Conservation (phyloP, 495 filamentous ascomycete species). For the Chaetomium tenue region DNA sequence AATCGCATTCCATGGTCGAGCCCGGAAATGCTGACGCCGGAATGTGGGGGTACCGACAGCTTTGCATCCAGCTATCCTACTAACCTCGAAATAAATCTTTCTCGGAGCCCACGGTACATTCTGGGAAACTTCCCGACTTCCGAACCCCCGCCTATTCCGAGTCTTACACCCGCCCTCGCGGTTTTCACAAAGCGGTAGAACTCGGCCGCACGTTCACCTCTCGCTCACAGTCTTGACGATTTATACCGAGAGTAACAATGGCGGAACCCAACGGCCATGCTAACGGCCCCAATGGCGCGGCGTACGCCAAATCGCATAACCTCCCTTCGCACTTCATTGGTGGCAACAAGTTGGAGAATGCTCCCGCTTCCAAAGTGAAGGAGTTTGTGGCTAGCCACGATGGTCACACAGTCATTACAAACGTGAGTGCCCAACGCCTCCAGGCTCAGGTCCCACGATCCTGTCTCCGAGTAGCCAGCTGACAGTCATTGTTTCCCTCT, state of each 20-base stretch:
- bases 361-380: conserved; percentile 76
- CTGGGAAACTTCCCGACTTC: conserved; percentile 15
- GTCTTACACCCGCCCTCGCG: conserved; percentile 12
- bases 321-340: conserved; percentile 92
- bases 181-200: conserved; percentile 17
- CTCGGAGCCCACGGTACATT: conserved; percentile 23
- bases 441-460: too few species aligned
- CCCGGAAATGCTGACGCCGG: conserved; percentile 9
- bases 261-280: conserved; percentile 53
- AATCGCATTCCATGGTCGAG: conserved; percentile 5
- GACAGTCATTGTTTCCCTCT: neutral
- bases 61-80: conserved; percentile 10
- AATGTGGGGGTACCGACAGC: conserved; percentile 1
- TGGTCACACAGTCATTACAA: conserved; percentile 96
- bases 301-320: conserved; percentile 72
- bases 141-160: neutral
- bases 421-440: conserved; percentile 56
- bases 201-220: neutral
- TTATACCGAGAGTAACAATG: conserved; percentile 36
- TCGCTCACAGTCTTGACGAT: conserved; percentile 8
- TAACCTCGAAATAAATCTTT: neutral
- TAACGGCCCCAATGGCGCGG: conserved; percentile 45
- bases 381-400: conserved; percentile 88
- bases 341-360: conserved; percentile 79
- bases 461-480: neutral